Base-by-base conservation (phyloP, 164 flowering plant species). In the Chimonanthus praecox region DNA sequence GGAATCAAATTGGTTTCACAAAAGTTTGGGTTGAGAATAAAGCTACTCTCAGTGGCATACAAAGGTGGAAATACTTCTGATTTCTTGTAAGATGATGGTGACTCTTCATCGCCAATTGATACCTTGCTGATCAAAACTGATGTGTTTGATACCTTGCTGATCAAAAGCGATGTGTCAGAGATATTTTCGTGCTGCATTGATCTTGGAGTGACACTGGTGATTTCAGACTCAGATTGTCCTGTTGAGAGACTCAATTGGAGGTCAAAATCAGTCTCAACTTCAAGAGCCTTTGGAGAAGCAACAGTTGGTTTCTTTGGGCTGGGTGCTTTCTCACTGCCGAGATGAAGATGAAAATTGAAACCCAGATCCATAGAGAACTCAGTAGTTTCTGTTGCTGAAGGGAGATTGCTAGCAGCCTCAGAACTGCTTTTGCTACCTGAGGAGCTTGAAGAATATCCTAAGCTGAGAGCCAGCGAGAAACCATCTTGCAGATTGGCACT, bases 351-450 rank as follows among this genome's bases (percentile, higher is more conserved):
- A 71, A 94, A 94, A 72, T 89, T 90, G 82, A 72, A 72, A 18
- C 67, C 67, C 64, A 94, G 80, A 72, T 92, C 98, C 92, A 92
- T 88, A 43, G 93, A 87, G 48, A 94, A 87, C 49, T 92, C 98
- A 44, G 60, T 66, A 2, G 81, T 85, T 83, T 94, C 98, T 80
- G 88, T 94, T 68, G 89, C 87, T 8, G 97, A 94, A 71, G 97
- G 88, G 69, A 87, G 74, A 51, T 88, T 90, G 85, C 92, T 87
- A 68, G 88, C 94, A 81, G 95, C 88, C 69, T 87, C 90, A 58
- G 96, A 88, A 75, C 96, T 92, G 43, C 87, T 96, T 80, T 94
- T 94, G 80, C 97, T 94, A 71, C 90, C 97, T 10, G 94, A 90
- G 64, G 97, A 92, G 74, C 98, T 94, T 61, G 91, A 82, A 6